A percentile compares a stretch with the other conserved stretches of the same genome.
These are phyloP conservation scores for Venturia pyrina DNA, from an alignment of 2,329 filamentous ascomycete genomes.

Conservation along the genomic window DNA sequence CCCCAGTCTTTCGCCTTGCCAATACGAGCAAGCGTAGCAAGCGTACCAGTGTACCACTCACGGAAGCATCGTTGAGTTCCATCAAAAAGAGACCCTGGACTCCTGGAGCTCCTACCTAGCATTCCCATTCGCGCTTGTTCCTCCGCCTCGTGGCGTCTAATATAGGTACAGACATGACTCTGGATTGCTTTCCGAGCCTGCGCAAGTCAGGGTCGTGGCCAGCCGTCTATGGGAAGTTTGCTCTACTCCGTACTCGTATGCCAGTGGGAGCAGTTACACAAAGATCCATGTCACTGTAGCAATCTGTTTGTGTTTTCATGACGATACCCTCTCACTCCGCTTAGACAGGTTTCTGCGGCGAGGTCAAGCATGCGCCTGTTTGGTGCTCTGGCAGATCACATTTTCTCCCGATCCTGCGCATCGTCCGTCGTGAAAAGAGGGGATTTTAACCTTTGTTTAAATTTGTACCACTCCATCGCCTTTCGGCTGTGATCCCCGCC, in stretches of 20 bases:
- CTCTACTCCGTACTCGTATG: neutral
- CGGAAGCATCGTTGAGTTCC: neutral
- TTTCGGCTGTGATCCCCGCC: neutral
- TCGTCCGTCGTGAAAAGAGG: neutral
- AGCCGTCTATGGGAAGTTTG: neutral
- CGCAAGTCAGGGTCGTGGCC: neutral
- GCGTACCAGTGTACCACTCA: neutral
- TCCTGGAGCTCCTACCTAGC: neutral
- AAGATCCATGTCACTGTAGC: neutral
- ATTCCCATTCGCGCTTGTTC: neutral
- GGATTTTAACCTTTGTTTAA: neutral
- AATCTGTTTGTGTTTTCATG: neutral
- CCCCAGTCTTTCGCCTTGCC: constrained; percentile 1
- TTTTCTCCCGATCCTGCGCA: neutral
- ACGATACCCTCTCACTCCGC: neutral
- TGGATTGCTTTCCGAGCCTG: neutral
- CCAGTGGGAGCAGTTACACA: neutral
- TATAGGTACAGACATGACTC: neutral
- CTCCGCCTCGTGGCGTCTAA: neutral
- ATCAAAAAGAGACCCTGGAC: neutral
- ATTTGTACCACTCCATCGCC: neutral
- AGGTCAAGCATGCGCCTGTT: neutral
- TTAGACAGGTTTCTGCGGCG: neutral
- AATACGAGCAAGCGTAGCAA: neutral
- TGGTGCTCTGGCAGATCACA: neutral